Base-by-base conservation (phyloP, 305 asterid species). In the Fraxinus platypoda region DNA sequence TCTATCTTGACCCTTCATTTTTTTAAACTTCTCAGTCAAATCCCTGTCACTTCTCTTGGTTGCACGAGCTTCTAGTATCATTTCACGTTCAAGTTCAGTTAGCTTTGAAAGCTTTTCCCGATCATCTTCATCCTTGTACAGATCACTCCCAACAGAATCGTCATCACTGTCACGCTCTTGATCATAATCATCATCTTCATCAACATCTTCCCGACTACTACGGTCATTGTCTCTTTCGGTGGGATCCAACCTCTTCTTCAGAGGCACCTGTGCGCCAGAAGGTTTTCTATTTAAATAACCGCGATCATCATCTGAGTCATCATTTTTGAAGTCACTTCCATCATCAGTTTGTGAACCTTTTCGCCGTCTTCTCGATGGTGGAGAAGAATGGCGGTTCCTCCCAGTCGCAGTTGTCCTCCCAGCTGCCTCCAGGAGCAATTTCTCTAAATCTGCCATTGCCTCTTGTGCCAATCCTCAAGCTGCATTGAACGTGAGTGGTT, bases 121-220 rank as follows among this genome's bases (percentile, higher is more conserved):
- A 84, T 95, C 99, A 82, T 93, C 92, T 80, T 95, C 98, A 79
- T 90, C 93, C 90, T 93, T 94, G 89, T 93, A 95, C 75, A 95
- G 92, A 86, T 95, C 99, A 84, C 99, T 95, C 84, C 98, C 99
- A 73, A 95, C 91, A 66, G 98, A 94, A 86, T 94, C 98, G 66
- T 90, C 97, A 81, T 95, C 99, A 77, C 99, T 95, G 88, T 93
- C 95, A 81, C 81, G 92, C 38, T 88, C 94, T 57, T 71, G 86
- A 75, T 84, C 91, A 83, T 87, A 89, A 74, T 84, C 91, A 84
- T 87, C 81, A 1, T 81, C 91, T 57, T 86, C 94, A 11, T 86
- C 98, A 41, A 88, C 95, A 76, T 92, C 97, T 79, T 88, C 87
- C 41, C 78, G 92, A 82, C 91, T 91, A 76, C 93, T 92, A 21